These are phyloP conservation scores for Candida michaelii DNA, from an alignment of 805 yeast genomes.

Conservation along the genomic window DNA sequence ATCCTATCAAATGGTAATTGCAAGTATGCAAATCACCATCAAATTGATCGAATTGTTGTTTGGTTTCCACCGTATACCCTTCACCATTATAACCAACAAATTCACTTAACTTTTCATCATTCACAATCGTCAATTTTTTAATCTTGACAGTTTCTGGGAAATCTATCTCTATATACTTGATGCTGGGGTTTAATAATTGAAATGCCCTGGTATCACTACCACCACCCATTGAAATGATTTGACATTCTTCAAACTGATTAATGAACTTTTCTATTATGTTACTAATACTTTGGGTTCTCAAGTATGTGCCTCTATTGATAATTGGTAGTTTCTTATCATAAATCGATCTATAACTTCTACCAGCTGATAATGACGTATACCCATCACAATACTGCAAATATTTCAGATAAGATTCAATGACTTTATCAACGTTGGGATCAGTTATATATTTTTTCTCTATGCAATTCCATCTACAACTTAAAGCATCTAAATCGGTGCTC, in stretches of 20 bases:
- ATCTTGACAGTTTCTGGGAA: constrained; percentile 53
- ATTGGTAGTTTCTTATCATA: constrained; percentile 57
- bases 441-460: constrained; percentile 46
- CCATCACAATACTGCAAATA: constrained; percentile 41
- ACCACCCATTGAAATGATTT: constrained; percentile 73
- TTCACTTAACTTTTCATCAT: constrained; percentile 24
- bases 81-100: constrained; percentile 19
- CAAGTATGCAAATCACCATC: constrained; percentile 33
- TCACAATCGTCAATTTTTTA: constrained; percentile 50
- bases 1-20: constrained; percentile 53
- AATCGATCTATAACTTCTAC: constrained; percentile 37
- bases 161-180: constrained; percentile 62
- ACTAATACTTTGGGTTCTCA: constrained; percentile 57
- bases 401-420: constrained; percentile 36
- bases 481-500: constrained; percentile 68
- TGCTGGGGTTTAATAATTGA: constrained; percentile 35
- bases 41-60: constrained; percentile 23
- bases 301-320: constrained; percentile 69
- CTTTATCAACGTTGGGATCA: constrained; percentile 35
- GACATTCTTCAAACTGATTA: constrained; percentile 30
- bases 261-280: constrained; percentile 44
- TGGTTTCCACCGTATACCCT: constrained; percentile 13
- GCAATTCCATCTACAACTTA: constrained; percentile 64
- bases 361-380: constrained; percentile 38
- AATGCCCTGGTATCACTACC: constrained; percentile 78